Evolutionary conservation across 2,329 filamentous ascomycete genomes (phyloP).

Genomic region (Cucurbitaria berberidis): DNA sequence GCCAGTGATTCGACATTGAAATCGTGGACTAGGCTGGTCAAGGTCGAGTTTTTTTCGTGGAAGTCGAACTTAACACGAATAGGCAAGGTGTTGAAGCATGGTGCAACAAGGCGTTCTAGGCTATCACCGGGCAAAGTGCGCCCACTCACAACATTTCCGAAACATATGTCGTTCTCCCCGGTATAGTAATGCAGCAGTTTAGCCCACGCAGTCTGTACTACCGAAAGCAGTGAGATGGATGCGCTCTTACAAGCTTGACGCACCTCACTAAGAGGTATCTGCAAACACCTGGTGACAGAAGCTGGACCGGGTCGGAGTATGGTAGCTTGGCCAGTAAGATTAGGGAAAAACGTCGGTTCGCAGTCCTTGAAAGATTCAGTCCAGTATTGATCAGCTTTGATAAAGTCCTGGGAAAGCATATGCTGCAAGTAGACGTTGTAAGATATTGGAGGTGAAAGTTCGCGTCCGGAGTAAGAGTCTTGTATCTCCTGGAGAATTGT

Average conservation of each 20-base stretch:
- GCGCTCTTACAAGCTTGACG: slow-evolving; percentile 28
- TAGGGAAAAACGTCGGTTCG: slow-evolving; percentile 52
- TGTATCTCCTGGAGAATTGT: slow-evolving; percentile 75
- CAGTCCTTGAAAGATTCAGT: slow-evolving; percentile 60
- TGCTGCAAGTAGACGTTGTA: slow-evolving; percentile 70
- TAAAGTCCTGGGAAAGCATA: slow-evolving; percentile 59
- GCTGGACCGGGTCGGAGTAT: neutral
- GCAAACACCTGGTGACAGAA: slow-evolving; percentile 36
- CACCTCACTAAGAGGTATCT: slow-evolving; percentile 27
- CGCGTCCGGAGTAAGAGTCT: slow-evolving; percentile 55
- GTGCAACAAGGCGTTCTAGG: slow-evolving; percentile 77
- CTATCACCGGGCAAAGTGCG: slow-evolving; percentile 70
- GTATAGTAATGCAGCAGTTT: slow-evolving; percentile 65
- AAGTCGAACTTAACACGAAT: slow-evolving; percentile 64
- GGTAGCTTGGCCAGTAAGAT: slow-evolving; percentile 28
- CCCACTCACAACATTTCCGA: slow-evolving; percentile 85
- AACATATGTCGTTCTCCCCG: slow-evolving; percentile 72
- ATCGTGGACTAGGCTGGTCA: slow-evolving; percentile 66
- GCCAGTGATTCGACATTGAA: slow-evolving; percentile 67
- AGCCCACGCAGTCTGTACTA: slow-evolving; percentile 77
- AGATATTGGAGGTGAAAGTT: slow-evolving; percentile 58
- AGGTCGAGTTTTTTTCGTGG: slow-evolving; percentile 58
- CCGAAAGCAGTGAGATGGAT: slow-evolving; percentile 61
- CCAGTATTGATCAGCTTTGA: slow-evolving; percentile 71
- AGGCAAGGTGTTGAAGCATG: slow-evolving; percentile 91